These are phyloP conservation scores for Jamesozyma jinghongensis DNA, from an alignment of 805 yeast genomes.

Conservation along the genomic window DNA sequence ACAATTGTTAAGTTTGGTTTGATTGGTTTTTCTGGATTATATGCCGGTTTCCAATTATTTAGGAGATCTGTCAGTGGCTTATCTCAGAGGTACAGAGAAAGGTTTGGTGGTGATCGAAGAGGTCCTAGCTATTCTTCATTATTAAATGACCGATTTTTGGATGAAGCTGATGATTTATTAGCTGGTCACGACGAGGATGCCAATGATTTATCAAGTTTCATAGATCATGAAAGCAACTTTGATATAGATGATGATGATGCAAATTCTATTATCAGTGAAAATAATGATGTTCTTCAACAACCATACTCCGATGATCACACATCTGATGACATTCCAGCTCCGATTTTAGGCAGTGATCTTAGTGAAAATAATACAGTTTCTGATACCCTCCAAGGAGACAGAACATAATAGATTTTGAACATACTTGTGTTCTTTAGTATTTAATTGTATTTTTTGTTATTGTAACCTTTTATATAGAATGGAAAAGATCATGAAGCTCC, in stretches of 20 bases:
- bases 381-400: background rate
- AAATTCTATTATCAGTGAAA: background rate
- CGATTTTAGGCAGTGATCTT: background rate
- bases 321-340: slow-evolving; percentile 3
- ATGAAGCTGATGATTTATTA: slow-evolving; percentile 30
- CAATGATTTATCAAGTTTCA: slow-evolving; percentile 36
- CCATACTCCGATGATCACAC: slow-evolving; percentile 3
- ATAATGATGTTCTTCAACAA: background rate
- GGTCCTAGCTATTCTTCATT: slow-evolving; percentile 29
- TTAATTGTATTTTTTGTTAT: no score
- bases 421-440: no score
- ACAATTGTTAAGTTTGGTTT: slow-evolving; percentile 51
- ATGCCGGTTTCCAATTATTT: slow-evolving; percentile 15
- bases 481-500: no score
- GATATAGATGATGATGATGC: slow-evolving; percentile 30
- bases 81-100: slow-evolving; percentile 15
- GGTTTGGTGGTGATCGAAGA: slow-evolving; percentile 20
- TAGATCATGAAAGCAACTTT: slow-evolving; percentile 29
- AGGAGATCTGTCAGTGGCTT: slow-evolving; percentile 11
- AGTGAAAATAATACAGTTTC: background rate
- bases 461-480: no score
- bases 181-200: slow-evolving; percentile 42
- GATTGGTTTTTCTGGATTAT: slow-evolving; percentile 34
- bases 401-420: background rate
- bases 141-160: slow-evolving; percentile 28